These are phyloP conservation scores for Globisporangium nodosum DNA, from an alignment of 352 stramenopile species.

Conservation along the genomic window DNA sequence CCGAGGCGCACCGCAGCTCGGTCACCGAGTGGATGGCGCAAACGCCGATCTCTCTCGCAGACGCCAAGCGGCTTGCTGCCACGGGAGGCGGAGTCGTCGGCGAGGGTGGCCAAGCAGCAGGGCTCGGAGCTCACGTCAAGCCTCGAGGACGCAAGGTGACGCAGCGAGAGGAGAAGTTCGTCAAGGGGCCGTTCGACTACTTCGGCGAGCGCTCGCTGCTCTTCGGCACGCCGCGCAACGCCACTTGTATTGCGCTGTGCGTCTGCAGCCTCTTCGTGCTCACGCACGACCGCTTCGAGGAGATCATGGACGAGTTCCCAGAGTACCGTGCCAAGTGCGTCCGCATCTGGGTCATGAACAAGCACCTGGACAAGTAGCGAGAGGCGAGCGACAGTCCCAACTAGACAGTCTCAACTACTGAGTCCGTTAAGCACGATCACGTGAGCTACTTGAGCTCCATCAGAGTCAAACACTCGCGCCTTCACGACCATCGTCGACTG, in stretches of 20 bases:
- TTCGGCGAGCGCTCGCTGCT: conserved; percentile 72
- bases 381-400: too few relatives aligned
- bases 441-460: too few relatives aligned
- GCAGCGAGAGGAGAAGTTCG: conserved; percentile 52
- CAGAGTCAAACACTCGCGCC: too few relatives aligned
- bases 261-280: conserved; percentile 73
- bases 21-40: conserved; percentile 13
- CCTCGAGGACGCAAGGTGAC: conserved; percentile 7
- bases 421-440: too few relatives aligned
- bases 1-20: conserved; percentile 4
- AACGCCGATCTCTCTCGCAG: conserved; percentile 6
- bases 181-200: conserved; percentile 73
- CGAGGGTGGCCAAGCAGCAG: background rate
- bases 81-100: background rate
- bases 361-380: conserved; percentile 3
- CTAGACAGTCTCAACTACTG: too few relatives aligned
- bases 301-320: conserved; percentile 63
- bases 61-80: conserved; percentile 4
- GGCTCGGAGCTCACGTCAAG: background rate
- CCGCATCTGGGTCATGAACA: conserved; percentile 58
- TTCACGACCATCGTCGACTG: too few relatives aligned
- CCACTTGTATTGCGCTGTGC: conserved; percentile 60
- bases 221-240: conserved; percentile 61
- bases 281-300: conserved; percentile 54
- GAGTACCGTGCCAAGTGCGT: conserved; percentile 49